Evolutionary conservation across 305 asterid genomes (phyloP).

Genomic region (Fraxinus sp.): DNA sequence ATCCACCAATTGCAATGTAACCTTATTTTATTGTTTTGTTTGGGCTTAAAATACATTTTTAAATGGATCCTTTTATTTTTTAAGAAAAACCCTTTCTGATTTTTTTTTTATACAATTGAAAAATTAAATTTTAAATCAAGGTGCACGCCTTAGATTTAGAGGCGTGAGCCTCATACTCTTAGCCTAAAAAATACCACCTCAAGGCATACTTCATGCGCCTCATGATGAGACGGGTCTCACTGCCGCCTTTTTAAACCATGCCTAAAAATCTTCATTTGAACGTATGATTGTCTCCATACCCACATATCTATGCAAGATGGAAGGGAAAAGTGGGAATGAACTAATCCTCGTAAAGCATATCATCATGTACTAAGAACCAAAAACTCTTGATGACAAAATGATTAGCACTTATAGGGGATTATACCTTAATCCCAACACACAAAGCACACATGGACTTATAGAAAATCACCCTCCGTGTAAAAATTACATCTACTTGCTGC

Average conservation of each 20-base stretch:
- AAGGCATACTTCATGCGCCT: too few species aligned
- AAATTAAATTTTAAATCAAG: too few species aligned
- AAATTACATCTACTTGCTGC: background rate
- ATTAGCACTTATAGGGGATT: background rate
- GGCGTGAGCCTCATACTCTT: too few species aligned
- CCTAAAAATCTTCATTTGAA: constrained; percentile 61
- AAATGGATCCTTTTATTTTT: too few species aligned
- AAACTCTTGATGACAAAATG: background rate
- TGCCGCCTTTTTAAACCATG: constrained; percentile 21
- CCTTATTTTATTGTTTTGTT: too few species aligned
- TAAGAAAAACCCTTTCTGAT: too few species aligned
- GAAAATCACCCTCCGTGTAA: background rate
- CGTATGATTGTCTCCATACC: constrained; percentile 62
- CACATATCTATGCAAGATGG: constrained; percentile 26
- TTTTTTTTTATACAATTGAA: too few species aligned
- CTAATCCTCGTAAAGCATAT: background rate
- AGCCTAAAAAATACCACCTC: too few species aligned
- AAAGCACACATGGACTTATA: background rate
- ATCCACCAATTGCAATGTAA: too few species aligned
- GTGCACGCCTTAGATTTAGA: too few species aligned
- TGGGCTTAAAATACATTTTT: too few species aligned
- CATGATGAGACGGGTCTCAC: too few species aligned
- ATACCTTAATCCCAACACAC: background rate
- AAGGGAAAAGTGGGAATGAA: background rate
- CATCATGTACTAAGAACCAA: background rate